Percentiles rank a stretch among this genome's conserved stretches.
Evolutionary conservation across 495 filamentous ascomycete species (phyloP).

Genomic region (Xylaria bambusicola): DNA sequence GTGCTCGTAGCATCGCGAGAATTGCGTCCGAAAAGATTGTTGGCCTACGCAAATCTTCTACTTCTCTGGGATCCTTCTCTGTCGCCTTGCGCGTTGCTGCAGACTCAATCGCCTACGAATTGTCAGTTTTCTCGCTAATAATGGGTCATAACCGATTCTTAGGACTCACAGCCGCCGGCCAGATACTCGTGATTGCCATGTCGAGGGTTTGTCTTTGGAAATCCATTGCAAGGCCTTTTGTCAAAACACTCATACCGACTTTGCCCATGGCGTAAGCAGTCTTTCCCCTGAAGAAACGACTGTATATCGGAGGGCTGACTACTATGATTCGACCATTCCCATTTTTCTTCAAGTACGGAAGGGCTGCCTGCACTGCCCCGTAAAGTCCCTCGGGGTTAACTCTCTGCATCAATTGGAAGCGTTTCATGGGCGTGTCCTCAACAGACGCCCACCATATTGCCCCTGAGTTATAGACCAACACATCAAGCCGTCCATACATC

Average conservation of each 20-base stretch:
- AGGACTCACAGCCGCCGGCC: conserved; percentile 69
- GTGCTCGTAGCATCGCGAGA: conserved; percentile 68
- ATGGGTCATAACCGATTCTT: neutral
- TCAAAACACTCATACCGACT: conserved; percentile 79
- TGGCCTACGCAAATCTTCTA: conserved; percentile 64
- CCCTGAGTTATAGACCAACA: conserved; percentile 79
- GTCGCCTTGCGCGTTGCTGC: conserved; percentile 64
- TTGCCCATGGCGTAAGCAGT: conserved; percentile 88
- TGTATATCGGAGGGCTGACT: conserved; percentile 84
- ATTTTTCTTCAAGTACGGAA: conserved; percentile 57
- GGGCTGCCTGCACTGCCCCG: conserved; percentile 62
- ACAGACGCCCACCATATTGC: conserved; percentile 87
- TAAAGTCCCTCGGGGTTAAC: conserved; percentile 80
- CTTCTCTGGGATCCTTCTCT: conserved; percentile 44
- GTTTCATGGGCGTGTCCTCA: conserved; percentile 70
- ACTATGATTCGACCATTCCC: conserved; percentile 71
- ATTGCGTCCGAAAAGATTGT: conserved; percentile 82
- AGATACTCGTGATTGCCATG: conserved; percentile 81
- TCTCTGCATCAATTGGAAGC: conserved; percentile 80
- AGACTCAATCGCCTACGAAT: conserved; percentile 63
- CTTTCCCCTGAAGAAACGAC: conserved; percentile 82
- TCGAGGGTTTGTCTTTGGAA: conserved; percentile 66
- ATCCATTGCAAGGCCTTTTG: conserved; percentile 82
- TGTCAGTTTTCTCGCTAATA: conserved; percentile 3
- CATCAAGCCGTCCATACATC: conserved; percentile 66